Conservation (phyloP, 345 rosid species). For the Camelina neglecta region DNA sequence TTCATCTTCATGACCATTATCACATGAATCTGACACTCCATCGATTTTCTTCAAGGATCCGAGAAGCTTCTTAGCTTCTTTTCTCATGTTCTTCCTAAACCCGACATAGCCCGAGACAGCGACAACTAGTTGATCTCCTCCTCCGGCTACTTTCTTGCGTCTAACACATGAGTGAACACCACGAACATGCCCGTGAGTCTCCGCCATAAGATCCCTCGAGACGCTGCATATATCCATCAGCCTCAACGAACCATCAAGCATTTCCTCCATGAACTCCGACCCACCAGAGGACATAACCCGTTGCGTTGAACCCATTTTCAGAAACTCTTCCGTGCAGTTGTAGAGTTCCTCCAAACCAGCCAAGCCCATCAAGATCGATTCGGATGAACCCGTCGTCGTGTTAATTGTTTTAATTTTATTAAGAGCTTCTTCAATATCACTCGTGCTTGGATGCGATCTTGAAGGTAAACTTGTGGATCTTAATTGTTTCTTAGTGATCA, state of each 20-base stretch:
- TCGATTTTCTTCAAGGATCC: constrained; percentile 55
- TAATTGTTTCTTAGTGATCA: constrained; percentile 50
- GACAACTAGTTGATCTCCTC: constrained; percentile 34
- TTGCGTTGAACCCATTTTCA: constrained; percentile 59
- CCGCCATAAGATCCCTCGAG: constrained; percentile 55
- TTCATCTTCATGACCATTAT: constrained; percentile 35
- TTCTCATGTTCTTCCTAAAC: constrained; percentile 62
- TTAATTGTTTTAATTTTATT: constrained; percentile 49
- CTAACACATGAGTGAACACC: constrained; percentile 62
- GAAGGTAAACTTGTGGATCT: constrained; percentile 74
- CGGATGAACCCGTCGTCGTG: constrained; percentile 43
- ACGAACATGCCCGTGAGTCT: constrained; percentile 54
- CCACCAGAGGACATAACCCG: constrained; percentile 49
- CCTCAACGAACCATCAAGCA: constrained; percentile 65
- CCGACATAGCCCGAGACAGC: constrained; percentile 37
- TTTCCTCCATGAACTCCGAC: constrained; percentile 48
- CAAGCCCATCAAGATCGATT: constrained; percentile 47
- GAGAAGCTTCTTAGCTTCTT: constrained; percentile 54
- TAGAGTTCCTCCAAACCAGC: constrained; percentile 57
- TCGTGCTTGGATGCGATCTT: constrained; percentile 67
- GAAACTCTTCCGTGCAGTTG: constrained; percentile 52
- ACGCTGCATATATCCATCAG: constrained; percentile 61
- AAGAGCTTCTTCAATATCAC: constrained; percentile 55
- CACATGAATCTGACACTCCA: constrained; percentile 23
- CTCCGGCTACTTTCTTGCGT: constrained; percentile 53